These are phyloP conservation scores for Phaeosphaeria sp. DNA, from an alignment of 2,329 filamentous ascomycete species.

Conservation along the genomic window DNA sequence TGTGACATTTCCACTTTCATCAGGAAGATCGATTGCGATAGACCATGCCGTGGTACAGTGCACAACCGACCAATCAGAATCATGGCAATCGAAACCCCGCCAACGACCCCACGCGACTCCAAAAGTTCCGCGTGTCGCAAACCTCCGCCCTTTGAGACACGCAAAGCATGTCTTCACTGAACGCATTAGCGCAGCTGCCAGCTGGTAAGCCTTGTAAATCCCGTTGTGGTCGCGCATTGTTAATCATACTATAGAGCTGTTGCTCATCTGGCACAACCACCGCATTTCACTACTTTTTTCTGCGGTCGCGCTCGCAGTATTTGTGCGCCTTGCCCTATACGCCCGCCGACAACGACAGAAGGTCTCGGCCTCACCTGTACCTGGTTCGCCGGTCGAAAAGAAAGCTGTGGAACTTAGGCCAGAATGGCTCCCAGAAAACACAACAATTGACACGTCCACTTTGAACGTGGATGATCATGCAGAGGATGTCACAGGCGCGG, in stretches of 20 bases:
- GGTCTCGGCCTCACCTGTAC: constrained; percentile 36
- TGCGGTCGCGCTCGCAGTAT: constrained; percentile 33
- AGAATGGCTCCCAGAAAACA: constrained; percentile 46
- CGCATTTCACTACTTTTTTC: constrained; percentile 43
- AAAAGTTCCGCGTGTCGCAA: constrained; percentile 24
- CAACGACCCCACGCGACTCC: constrained; percentile 27
- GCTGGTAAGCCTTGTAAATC: constrained; percentile 12
- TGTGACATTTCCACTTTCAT: no score
- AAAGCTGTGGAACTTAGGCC: constrained; percentile 38
- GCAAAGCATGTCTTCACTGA: constrained; percentile 21
- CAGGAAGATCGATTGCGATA: no score
- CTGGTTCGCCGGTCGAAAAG: constrained; percentile 43
- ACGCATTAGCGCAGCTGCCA: constrained; percentile 20
- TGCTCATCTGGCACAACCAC: constrained; percentile 47
- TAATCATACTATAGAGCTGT: constrained; percentile 35
- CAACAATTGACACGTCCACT: constrained; percentile 24
- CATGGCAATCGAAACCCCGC: constrained; percentile 15
- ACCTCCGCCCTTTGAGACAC: constrained; percentile 2
- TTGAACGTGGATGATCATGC: constrained; percentile 39
- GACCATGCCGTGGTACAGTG: neutral
- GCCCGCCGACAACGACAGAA: constrained; percentile 37
- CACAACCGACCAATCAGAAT: constrained; percentile 12
- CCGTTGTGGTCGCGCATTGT: neutral
- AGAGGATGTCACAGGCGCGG: constrained; percentile 31
- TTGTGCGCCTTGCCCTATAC: constrained; percentile 39